A percentile compares a stretch with the other conserved stretches of the same genome.
phyloP scores from a whole-genome alignment of 192 early-diverging fungal genomes.

The Dispira simplex region DNA sequence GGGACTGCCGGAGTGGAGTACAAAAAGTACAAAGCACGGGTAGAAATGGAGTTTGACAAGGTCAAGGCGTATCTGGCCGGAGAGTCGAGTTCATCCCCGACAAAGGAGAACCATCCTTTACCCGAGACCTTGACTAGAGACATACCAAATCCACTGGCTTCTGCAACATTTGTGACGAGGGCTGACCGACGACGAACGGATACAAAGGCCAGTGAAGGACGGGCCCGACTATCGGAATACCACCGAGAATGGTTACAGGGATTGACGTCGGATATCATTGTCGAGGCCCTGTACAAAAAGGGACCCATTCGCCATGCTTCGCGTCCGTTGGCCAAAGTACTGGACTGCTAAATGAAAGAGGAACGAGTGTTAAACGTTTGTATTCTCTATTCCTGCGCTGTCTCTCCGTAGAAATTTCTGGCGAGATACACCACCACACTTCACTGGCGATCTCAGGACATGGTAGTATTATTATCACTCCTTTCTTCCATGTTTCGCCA shows the following conservation, averaged over 20 bases:
- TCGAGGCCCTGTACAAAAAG: conserved; percentile 5
- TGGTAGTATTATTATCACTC: no score
- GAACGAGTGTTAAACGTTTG: not conserved
- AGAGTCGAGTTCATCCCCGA: not conserved
- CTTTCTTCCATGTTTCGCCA: no score
- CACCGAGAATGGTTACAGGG: conserved; percentile 3
- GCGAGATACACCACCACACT: no score
- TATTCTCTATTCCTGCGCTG: no score
- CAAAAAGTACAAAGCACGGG: conserved; percentile 9
- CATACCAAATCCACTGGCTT: not conserved
- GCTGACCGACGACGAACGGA: not conserved
- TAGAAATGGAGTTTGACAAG: conserved; percentile 9
- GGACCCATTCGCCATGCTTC: conserved; percentile 11
- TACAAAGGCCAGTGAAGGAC: not conserved
- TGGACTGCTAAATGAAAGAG: conserved; percentile 1
- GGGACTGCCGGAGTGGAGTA: conserved; percentile 9
- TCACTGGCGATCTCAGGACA: no score
- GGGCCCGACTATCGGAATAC: conserved; percentile 1
- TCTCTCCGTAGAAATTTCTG: no score
- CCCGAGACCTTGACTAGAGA: not conserved
- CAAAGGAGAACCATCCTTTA: not conserved
- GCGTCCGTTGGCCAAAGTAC: not conserved
- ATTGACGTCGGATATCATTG: conserved; percentile 8
- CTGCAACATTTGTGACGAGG: not conserved
- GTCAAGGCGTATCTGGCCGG: conserved; percentile 3